Evolutionary conservation across 768 basidiomycete genomes (phyloP), one percentile per base, ranked within the genome.

Genomic region (Naganishia randhawae): DNA sequence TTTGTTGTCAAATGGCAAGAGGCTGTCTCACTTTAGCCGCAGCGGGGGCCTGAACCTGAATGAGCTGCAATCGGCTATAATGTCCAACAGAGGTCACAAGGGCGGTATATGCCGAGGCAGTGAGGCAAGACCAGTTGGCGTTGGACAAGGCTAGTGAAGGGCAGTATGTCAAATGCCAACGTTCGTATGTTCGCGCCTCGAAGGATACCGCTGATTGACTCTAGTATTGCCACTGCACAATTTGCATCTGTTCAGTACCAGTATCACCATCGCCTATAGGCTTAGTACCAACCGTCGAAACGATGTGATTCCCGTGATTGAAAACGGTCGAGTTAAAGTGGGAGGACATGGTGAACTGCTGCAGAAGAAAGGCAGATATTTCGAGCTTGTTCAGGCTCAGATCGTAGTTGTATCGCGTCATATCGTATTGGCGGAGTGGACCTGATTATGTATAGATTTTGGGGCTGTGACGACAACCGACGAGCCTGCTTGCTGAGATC

Each of bases 281-380:
- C 66, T 79, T 3, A 75, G 74, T 5, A 74, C 77, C 4, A 73
- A 77, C 39, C 65, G 71, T 10, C 71, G 72, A 52, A 76, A 75
- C 22, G 74, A 79, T 50, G 71, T 73, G 6, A 80, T 79, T 50
- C 71, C 62, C 35, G 78, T 79, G 19, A 73, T 80, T 61, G 78
- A 78, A 13, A 70, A 74, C 19, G 79, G 78, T 3, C 50, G 66
- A 32, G 70, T 80, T 41, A 69, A 73, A 16, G 76, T 79, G 51
- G 63, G 50, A 22, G 79, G 78, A 16, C 78, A 80, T 61, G 70
- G 73, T 7, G 73, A 79, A 61, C 69, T 78, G 31, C n/a, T 80
- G 22, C 57, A 68, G 54, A 37, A 50, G 31, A 68, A 71, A n/a
- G 77, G 74, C 1, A 66, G 75, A 19, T 78, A 80, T 54, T 72